Percentiles rank a stretch among this genome's conserved stretches.
phyloP scores from a whole-genome alignment of 805 yeast species.

The Cyberlindnera veronae region DNA sequence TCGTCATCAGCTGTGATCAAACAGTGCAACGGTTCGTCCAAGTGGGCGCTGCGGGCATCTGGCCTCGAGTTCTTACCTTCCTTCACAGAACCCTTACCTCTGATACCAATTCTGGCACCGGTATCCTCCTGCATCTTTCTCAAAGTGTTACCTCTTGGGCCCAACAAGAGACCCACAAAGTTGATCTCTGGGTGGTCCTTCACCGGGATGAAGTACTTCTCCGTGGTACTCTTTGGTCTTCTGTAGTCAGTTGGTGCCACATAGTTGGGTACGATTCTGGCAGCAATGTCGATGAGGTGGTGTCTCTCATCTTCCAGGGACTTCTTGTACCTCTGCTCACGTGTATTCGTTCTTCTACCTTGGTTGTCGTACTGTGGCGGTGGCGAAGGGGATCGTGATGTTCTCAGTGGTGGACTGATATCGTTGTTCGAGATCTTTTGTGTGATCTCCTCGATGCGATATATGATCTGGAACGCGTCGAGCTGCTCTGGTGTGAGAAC shows the following conservation, averaged over 20 bases:
- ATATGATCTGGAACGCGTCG: conserved; percentile 64
- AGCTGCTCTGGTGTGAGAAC: conserved; percentile 72
- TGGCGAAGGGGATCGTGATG: conserved; percentile 75
- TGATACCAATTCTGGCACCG: conserved; percentile 84
- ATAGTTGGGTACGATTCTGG: conserved; percentile 68
- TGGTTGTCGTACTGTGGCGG: conserved; percentile 83
- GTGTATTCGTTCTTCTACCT: conserved; percentile 84
- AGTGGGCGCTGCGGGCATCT: conserved; percentile 39
- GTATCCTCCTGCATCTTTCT: conserved; percentile 76
- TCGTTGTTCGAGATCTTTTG: conserved; percentile 50
- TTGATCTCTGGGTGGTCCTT: conserved; percentile 87
- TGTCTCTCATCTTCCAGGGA: conserved; percentile 77
- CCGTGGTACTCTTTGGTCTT: conserved; percentile 67
- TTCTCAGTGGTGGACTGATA: conserved; percentile 44
- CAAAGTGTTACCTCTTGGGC: conserved; percentile 94
- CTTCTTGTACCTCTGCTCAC: conserved; percentile 62
- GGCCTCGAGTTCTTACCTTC: conserved; percentile 64
- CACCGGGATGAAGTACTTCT: conserved; percentile 82
- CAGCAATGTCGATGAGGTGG: conserved; percentile 69
- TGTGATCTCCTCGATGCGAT: conserved; percentile 79
- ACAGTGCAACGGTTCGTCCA: conserved; percentile 87
- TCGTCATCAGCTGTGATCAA: conserved; percentile 79
- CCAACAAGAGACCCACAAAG: conserved; percentile 85
- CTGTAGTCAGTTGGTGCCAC: conserved; percentile 77
- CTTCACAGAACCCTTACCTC: conserved; percentile 95